These are phyloP conservation scores for Lentinula lateritia DNA, from an alignment of 768 basidiomycete species.

Conservation along the genomic window DNA sequence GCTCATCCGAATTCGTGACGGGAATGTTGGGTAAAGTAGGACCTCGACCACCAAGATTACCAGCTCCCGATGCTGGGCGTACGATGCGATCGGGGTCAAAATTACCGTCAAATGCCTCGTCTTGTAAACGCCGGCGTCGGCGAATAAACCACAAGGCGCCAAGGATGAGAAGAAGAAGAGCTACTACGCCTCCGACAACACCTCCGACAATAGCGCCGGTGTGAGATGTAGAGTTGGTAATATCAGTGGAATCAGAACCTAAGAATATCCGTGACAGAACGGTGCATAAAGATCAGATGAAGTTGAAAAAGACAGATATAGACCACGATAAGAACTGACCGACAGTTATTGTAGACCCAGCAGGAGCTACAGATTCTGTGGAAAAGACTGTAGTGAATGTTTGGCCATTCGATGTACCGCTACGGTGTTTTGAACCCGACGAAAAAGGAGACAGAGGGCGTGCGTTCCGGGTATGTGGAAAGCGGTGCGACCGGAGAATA, in stretches of 20 bases:
- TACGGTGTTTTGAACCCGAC: not conserved
- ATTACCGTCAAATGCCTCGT: constrained; percentile 4
- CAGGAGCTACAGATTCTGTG: not conserved
- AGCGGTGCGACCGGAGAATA: not conserved
- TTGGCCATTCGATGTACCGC: not conserved
- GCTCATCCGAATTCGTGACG: not conserved
- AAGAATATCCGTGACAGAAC: not conserved
- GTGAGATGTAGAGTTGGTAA: not conserved
- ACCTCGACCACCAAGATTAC: not conserved
- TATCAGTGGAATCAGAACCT: constrained; percentile 1
- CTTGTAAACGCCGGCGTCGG: not conserved
- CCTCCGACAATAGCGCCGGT: constrained; percentile 5
- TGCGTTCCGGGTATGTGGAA: too few species aligned
- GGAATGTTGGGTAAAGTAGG: constrained; percentile 3
- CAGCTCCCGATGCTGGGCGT: not conserved
- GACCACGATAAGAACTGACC: not conserved
- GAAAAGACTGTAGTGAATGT: not conserved
- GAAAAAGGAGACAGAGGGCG: not conserved
- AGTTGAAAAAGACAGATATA: too few species aligned
- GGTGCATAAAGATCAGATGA: not conserved
- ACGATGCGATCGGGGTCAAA: constrained; percentile 5
- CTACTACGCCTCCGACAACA: constrained; percentile 3
- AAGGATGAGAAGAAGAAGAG: not conserved
- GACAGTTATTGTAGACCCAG: not conserved
- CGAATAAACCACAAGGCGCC: not conserved